Percentiles rank a stretch among this genome's conserved stretches.
phyloP scores from a whole-genome alignment of 352 stramenopile species.

The Globisporangium cystogenes region DNA sequence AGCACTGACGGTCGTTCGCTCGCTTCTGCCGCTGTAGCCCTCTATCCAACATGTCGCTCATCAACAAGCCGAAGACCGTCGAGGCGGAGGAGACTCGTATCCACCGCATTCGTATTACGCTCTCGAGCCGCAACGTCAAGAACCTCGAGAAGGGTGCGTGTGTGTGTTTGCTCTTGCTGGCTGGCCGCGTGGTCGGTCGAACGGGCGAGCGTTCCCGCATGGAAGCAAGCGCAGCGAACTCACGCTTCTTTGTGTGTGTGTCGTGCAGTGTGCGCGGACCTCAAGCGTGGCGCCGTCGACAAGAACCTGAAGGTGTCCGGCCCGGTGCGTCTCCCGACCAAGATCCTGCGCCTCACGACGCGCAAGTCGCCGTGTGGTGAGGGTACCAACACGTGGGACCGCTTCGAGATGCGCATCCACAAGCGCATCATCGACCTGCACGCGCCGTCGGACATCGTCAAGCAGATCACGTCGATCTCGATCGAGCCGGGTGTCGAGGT shows the following conservation, averaged over 20 bases:
- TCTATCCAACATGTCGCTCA: conserved; percentile 88
- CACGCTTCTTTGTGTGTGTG: background rate
- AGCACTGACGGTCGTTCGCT: background rate
- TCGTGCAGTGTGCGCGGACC: conserved; percentile 91
- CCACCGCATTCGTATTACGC: conserved; percentile 98
- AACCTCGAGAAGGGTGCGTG: conserved; percentile 97
- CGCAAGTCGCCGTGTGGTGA: conserved; percentile 98
- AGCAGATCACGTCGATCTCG: conserved; percentile 99
- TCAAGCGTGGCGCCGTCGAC: conserved; percentile 97
- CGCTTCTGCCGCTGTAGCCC: conserved; percentile 28
- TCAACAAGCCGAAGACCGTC: conserved; percentile 85
- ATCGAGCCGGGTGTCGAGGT: conserved; percentile 99
- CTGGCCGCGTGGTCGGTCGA: background rate
- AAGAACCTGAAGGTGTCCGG: conserved; percentile 98
- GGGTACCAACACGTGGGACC: conserved; percentile 99
- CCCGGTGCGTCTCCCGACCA: conserved; percentile 98
- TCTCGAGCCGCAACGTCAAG: conserved; percentile 98
- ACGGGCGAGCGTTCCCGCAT: too few relatives aligned
- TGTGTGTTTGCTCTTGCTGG: too few relatives aligned
- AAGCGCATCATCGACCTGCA: conserved; percentile 99
- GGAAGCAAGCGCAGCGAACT: background rate
- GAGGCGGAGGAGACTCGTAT: conserved; percentile 85
- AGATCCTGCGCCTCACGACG: conserved; percentile 97
- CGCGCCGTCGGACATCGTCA: conserved; percentile 97
- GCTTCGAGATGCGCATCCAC: conserved; percentile 99